Conservation (phyloP, 331 rosid species). For the Phaseolus coccineus region DNA sequence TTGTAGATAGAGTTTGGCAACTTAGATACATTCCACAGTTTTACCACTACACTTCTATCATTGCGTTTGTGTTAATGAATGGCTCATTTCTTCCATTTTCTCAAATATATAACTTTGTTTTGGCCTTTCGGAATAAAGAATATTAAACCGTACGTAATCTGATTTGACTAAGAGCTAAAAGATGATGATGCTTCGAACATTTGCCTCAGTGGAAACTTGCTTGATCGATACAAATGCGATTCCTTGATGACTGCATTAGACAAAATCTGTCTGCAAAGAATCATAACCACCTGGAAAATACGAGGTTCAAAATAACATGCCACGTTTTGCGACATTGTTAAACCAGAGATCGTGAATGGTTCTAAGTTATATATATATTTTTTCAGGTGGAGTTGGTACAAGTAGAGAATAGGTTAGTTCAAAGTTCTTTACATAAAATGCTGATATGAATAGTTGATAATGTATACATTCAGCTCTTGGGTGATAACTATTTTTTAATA, state of each 20-base stretch:
- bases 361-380: no score
- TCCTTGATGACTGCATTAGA: not conserved
- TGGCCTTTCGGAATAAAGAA: not conserved
- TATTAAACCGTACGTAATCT: not conserved
- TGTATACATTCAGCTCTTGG: not conserved
- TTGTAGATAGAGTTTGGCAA: conserved; percentile 3
- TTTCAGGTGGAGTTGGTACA: not conserved
- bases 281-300: not conserved
- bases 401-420: not conserved
- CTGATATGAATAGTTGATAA: not conserved
- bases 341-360: not conserved
- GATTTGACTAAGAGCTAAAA: not conserved
- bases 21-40: not conserved
- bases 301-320: not conserved
- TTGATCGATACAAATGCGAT: not conserved
- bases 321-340: not conserved
- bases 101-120: not conserved
- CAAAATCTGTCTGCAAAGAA: not conserved
- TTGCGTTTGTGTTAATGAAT: conserved; percentile 8
- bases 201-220: conserved; percentile 27
- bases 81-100: not conserved
- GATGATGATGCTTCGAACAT: not conserved
- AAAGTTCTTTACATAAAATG: not conserved
- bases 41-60: not conserved
- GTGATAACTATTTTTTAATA: not conserved